phyloP scores from a whole-genome alignment of 306 rosid genomes.

The Notholithocarpus densiflorus region DNA sequence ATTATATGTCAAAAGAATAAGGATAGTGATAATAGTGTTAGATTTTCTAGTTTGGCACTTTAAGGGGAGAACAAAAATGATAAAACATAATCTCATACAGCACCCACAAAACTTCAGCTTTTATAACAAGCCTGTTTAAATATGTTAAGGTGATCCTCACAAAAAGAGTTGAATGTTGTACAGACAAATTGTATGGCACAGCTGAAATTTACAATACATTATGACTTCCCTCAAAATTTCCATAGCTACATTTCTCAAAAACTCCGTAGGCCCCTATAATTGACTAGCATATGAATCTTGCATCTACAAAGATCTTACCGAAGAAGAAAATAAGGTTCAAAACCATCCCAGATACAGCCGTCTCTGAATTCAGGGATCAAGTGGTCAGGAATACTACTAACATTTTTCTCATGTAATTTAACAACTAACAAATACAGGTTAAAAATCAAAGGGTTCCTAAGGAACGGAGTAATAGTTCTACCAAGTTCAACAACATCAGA shows the following conservation, averaged over 20 bases:
- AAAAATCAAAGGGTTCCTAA: conserved; percentile 65
- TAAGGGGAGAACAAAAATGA: neutral
- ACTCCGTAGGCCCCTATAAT: conserved; percentile 18
- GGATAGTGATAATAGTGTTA: too few relatives aligned
- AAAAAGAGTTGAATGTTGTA: too few relatives aligned
- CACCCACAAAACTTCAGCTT: neutral
- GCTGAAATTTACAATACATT: neutral
- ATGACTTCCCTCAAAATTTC: neutral
- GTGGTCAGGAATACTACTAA: conserved; percentile 26
- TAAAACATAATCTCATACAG: neutral
- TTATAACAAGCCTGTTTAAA: neutral
- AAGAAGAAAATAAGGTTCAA: conserved; percentile 82
- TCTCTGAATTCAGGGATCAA: conserved; percentile 34
- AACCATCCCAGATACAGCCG: conserved; percentile 55
- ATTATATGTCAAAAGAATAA: too few relatives aligned
- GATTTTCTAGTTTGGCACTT: neutral
- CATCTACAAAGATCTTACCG: conserved; percentile 36
- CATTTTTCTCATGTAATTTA: conserved; percentile 47
- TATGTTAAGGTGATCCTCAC: too few relatives aligned
- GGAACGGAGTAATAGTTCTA: conserved; percentile 56
- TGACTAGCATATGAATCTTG: conserved; percentile 15
- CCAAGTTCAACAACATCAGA: conserved; percentile 52
- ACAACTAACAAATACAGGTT: conserved; percentile 62
- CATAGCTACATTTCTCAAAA: neutral
- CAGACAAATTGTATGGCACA: neutral